phyloP scores from a whole-genome alignment of 2,329 filamentous ascomycete species.

The Chaetomiaceae sp. region DNA sequence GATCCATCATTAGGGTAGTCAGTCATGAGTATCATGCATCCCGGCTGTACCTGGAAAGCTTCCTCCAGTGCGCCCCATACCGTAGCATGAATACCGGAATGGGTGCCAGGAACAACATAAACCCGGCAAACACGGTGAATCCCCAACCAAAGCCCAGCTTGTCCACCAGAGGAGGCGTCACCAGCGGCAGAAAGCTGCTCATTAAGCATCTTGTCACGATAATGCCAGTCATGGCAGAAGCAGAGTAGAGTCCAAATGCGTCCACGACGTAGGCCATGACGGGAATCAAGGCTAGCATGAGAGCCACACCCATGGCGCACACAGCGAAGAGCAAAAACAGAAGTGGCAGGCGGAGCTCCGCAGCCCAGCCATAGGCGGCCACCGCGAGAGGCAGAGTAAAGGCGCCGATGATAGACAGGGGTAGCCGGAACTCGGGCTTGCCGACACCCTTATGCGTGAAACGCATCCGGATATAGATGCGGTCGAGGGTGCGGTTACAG shows the following conservation, averaged over 20 bases:
- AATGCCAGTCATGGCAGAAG: constrained; percentile 53
- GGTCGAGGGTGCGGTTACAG: constrained; percentile 49
- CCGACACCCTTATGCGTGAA: constrained; percentile 38
- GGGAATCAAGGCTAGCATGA: constrained; percentile 46
- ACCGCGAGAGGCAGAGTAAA: constrained; percentile 44
- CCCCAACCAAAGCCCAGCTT: constrained; percentile 50
- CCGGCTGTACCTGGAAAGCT: constrained; percentile 46
- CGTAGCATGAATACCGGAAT: constrained; percentile 48
- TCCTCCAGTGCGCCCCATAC: constrained; percentile 50
- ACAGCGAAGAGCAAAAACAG: constrained; percentile 41
- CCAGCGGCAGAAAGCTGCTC: constrained; percentile 54
- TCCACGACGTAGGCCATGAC: constrained; percentile 55
- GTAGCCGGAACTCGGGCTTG: constrained; percentile 52
- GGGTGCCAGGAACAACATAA: constrained; percentile 43
- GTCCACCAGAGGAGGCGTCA: constrained; percentile 44
- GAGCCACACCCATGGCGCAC: constrained; percentile 41
- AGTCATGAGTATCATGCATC: constrained; percentile 25
- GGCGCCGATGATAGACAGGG: constrained; percentile 45
- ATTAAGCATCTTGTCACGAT: constrained; percentile 53
- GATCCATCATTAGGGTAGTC: background rate
- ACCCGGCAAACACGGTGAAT: constrained; percentile 41
- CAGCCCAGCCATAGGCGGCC: constrained; percentile 48
- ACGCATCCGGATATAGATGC: constrained; percentile 48
- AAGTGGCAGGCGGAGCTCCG: constrained; percentile 41
- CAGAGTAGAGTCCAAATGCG: constrained; percentile 51